These are phyloP conservation scores for Candida namnaoensis DNA, from an alignment of 805 yeast species.

Conservation along the genomic window DNA sequence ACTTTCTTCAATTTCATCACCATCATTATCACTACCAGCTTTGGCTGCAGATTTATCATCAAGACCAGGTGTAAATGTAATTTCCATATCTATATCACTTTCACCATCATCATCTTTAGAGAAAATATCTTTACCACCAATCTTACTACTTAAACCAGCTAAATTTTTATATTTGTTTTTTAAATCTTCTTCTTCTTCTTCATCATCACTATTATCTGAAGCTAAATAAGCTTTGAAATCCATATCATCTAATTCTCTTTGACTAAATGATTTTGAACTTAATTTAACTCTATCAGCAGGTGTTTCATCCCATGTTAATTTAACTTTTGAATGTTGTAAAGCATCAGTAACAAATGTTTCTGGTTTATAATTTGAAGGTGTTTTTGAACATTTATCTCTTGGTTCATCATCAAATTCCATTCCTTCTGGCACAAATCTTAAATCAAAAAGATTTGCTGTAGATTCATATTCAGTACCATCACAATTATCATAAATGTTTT, in stretches of 20 bases:
- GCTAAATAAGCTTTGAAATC: slow-evolving; percentile 92
- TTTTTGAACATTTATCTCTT: slow-evolving; percentile 59
- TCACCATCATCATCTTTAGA: slow-evolving; percentile 27
- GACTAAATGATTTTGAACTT: slow-evolving; percentile 75
- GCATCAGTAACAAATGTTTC: slow-evolving; percentile 85
- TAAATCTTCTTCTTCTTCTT: slow-evolving; percentile 21
- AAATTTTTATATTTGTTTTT: slow-evolving; percentile 57
- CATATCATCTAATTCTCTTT: slow-evolving; percentile 82
- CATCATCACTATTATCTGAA: slow-evolving; percentile 56
- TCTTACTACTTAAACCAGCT: slow-evolving; percentile 31
- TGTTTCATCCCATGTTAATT: slow-evolving; percentile 97
- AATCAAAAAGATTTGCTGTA: slow-evolving; percentile 88
- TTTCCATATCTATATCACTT: slow-evolving; percentile 84
- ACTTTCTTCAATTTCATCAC: slow-evolving; percentile 47
- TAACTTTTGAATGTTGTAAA: slow-evolving; percentile 90
- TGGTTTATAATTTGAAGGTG: slow-evolving; percentile 79
- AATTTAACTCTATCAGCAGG: slow-evolving; percentile 79
- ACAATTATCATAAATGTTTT: slow-evolving; percentile 71
- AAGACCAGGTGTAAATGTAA: slow-evolving; percentile 88
- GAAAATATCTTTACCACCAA: slow-evolving; percentile 23
- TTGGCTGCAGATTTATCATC: slow-evolving; percentile 25
- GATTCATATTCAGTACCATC: slow-evolving; percentile 96
- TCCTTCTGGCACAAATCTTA: slow-evolving; percentile 88
- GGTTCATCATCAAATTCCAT: slow-evolving; percentile 80
- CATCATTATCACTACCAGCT: slow-evolving; percentile 20